A percentile compares a stretch with the other conserved stretches of the same genome.
phyloP scores from a whole-genome alignment of 202 grass and related monocot genomes.

The Zizania palustris region DNA sequence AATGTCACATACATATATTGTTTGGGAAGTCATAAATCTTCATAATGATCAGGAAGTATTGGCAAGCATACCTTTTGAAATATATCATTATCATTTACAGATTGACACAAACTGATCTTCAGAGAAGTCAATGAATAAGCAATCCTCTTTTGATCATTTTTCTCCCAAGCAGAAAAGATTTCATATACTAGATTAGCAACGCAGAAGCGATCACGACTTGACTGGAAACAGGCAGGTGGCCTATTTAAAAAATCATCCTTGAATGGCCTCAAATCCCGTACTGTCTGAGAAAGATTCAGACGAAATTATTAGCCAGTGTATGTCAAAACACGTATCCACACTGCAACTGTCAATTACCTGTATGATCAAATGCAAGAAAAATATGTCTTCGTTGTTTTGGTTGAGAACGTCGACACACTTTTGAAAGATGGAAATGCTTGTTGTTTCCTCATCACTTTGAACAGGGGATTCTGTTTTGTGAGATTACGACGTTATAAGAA shows the following conservation, averaged over 20 bases:
- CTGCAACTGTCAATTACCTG: background rate
- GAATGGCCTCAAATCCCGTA: constrained; percentile 18
- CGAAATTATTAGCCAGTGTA: background rate
- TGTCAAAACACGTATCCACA: background rate
- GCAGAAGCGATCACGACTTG: constrained; percentile 3
- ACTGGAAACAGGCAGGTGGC: constrained; percentile 15
- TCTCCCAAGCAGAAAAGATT: background rate
- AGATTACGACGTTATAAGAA: constrained; percentile 14
- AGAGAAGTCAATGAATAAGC: background rate
- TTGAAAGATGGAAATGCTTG: background rate
- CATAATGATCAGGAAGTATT: background rate
- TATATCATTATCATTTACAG: background rate
- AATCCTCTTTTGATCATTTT: background rate
- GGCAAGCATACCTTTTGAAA: background rate
- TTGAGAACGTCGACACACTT: background rate
- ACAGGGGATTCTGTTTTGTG: background rate
- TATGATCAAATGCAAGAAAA: background rate
- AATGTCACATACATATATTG: background rate
- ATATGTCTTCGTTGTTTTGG: background rate
- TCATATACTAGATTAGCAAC: background rate
- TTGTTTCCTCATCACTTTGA: background rate
- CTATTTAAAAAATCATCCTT: constrained; percentile 3
- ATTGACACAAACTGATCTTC: background rate
- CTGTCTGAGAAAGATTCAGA: background rate
- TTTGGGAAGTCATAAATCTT: background rate